A percentile compares a stretch with the other conserved stretches of the same genome.
These are phyloP conservation scores for Hypoxylon rickii DNA, from an alignment of 495 filamentous ascomycete species.

Conservation along the genomic window DNA sequence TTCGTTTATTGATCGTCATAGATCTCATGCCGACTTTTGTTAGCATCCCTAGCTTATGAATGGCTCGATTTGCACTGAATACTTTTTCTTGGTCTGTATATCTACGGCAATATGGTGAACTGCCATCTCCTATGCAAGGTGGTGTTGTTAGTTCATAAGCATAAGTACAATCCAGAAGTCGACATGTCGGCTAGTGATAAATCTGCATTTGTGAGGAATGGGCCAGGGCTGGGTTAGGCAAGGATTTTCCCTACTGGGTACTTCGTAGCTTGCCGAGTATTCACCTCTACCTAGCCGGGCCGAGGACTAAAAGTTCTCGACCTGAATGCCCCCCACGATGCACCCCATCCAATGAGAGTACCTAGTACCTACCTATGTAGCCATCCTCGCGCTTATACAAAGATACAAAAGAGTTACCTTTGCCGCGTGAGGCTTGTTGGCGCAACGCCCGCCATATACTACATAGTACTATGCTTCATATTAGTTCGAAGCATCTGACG, in stretches of 20 bases:
- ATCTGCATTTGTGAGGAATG: slow-evolving; percentile 26
- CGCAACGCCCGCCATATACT: no score
- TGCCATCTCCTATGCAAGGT: slow-evolving; percentile 8
- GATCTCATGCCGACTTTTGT: background rate
- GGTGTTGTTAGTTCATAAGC: slow-evolving; percentile 12
- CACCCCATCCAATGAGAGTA: slow-evolving; percentile 14
- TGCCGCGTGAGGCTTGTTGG: slow-evolving; percentile 16
- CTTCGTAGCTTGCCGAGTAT: slow-evolving; percentile 19
- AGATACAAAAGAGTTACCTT: slow-evolving; percentile 15
- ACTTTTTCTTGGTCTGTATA: slow-evolving; percentile 7
- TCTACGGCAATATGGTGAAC: slow-evolving; percentile 9
- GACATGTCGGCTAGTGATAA: background rate
- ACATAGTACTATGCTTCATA: background rate
- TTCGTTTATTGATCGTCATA: no score
- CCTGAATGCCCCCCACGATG: slow-evolving; percentile 25
- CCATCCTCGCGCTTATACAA: slow-evolving; percentile 20
- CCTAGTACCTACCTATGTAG: background rate
- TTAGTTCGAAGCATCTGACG: background rate
- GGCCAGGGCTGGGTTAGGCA: slow-evolving; percentile 9
- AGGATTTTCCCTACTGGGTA: slow-evolving; percentile 18
- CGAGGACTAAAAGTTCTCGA: slow-evolving; percentile 29
- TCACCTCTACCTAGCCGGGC: slow-evolving; percentile 13
- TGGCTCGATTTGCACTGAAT: slow-evolving; percentile 11
- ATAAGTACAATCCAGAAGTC: slow-evolving; percentile 15
- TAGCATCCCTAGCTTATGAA: background rate